Base-by-base conservation (phyloP, 352 stramenopile species). In the Globisporangium perplexum region DNA sequence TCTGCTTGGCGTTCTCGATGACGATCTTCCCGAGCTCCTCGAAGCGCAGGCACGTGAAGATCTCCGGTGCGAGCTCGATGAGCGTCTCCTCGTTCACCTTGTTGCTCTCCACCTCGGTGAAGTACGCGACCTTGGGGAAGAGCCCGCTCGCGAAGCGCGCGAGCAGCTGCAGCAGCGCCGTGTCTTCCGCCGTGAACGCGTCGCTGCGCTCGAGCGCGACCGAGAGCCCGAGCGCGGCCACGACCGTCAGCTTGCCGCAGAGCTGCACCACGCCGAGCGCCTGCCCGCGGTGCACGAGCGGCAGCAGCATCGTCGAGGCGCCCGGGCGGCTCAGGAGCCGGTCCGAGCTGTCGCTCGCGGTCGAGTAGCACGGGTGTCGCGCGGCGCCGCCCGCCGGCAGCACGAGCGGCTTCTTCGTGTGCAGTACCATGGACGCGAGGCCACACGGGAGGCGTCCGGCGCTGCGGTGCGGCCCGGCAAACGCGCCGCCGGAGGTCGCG, bases 31-130 rank as follows among this genome's bases (percentile, higher is more conserved):
- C 77, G 10, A 91, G 67, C 38, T 88, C 76, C 20, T 88, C 77
- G 33, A 91, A 91, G n/a, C 80, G 76, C 17, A 91, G 52, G 42
- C 81, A 89, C 12, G 81, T 91, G 47, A 89, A 89, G 15, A 89
- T 91, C 69, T 88, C 76, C 2, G 77, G 76, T 0, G 77, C 77
- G 4, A 91, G 48, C 30, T 86, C 72, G 36, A 91, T 77, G 3
- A 91, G 67, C 24, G 77, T 88, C 51, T 88, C 77, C 62, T 91
- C 81, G 62, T 88, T 89, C 42, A 88, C 69, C 47, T 88, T 88
- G 64, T 88, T 89, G 60, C 75, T 86, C 53, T 88, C 81, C 1
- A 91, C 75, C 31, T 91, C 77, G 0, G 81, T 88, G 41, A 91
- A 91, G 41, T 85, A 88, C 44, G 77, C 65, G 2, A 86, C 74